Evolutionary conservation across 345 rosid genomes (phyloP).

Genomic region (Angophora floribunda): DNA sequence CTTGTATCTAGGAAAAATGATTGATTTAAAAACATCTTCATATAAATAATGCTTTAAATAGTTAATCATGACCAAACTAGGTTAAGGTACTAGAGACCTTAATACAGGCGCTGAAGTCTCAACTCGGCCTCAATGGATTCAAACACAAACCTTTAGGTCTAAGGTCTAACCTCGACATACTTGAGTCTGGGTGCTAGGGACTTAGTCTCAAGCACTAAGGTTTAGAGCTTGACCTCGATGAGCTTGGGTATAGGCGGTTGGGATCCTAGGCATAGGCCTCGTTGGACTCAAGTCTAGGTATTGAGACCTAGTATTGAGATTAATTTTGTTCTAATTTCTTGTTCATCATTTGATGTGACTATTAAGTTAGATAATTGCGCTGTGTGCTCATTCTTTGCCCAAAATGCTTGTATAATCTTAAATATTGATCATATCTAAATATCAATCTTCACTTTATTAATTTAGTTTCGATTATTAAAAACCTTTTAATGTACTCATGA

Average conservation of each 20-base stretch:
- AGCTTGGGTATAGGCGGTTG: accelerated
- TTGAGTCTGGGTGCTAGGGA: neutral
- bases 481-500: too few relatives aligned
- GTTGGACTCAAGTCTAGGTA: neutral
- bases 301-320: neutral
- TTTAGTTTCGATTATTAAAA: too few relatives aligned
- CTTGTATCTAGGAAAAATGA: accelerated
- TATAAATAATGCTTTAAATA: too few relatives aligned
- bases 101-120: neutral
- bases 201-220: accelerated
- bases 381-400: too few relatives aligned
- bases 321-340: neutral
- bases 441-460: too few relatives aligned
- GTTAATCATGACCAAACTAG: accelerated
- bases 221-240: neutral
- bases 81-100: accelerated
- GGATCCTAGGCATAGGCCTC: neutral
- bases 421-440: too few relatives aligned
- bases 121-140: neutral
- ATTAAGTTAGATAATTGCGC: neutral
- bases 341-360: neutral
- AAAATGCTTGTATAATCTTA: too few relatives aligned
- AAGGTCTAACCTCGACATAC: neutral
- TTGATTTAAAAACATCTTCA: accelerated
- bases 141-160: accelerated